These are phyloP conservation scores for Candida coleopterorum DNA, from an alignment of 805 yeast species.

Conservation along the genomic window DNA sequence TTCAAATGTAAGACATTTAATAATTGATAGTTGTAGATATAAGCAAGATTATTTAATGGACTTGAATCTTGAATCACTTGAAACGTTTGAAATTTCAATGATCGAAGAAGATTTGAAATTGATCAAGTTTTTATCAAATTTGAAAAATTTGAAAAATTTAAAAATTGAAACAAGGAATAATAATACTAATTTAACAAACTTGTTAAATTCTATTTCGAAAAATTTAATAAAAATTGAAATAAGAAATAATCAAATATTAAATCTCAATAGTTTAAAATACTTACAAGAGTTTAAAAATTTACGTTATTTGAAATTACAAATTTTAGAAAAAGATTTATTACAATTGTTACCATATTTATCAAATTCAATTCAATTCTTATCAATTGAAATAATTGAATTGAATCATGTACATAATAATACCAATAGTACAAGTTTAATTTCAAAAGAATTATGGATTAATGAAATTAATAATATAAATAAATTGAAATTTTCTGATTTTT, in stretches of 20 bases:
- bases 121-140: slow-evolving; percentile 1
- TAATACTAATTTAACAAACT: background rate
- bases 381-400: slow-evolving; percentile 1
- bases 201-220: background rate
- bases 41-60: background rate
- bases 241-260: slow-evolving; percentile 4
- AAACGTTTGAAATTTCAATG: background rate
- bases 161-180: background rate
- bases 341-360: slow-evolving; percentile 5
- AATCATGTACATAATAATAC: slow-evolving; percentile 1
- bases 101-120: slow-evolving; percentile 1
- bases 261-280: slow-evolving; percentile 1
- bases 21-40: slow-evolving; percentile 2
- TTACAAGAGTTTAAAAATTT: background rate
- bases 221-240: slow-evolving; percentile 1
- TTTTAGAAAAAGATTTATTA: slow-evolving; percentile 4
- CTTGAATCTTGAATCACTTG: background rate
- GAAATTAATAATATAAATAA: slow-evolving; percentile 2
- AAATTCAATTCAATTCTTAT: slow-evolving; percentile 1
- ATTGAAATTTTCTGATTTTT: slow-evolving; percentile 4
- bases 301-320: background rate
- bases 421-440: slow-evolving; percentile 1
- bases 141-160: background rate
- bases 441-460: slow-evolving; percentile 4
- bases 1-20: slow-evolving; percentile 1